Conservation (phyloP, 2,329 filamentous ascomycete genomes). For the Rutstroemia sydowiana region DNA sequence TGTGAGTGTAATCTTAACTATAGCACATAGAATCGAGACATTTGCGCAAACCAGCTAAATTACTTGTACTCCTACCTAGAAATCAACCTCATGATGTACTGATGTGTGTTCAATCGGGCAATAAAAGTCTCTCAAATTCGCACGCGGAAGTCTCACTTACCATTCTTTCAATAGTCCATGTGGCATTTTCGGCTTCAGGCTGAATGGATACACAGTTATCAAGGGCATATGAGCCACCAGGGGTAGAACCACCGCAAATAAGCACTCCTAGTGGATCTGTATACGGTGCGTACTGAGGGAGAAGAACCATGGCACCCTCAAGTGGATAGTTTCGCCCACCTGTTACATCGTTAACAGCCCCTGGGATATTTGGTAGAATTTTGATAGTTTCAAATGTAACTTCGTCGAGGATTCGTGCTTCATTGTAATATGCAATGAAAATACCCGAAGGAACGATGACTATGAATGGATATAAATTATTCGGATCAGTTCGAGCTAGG, state of each 20-base stretch:
- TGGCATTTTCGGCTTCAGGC: constrained; percentile 46
- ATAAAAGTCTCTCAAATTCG: too few species aligned
- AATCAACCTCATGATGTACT: too few species aligned
- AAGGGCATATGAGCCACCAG: constrained; percentile 45
- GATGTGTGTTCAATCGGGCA: too few species aligned
- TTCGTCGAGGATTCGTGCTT: constrained; percentile 58
- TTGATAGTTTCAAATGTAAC: constrained; percentile 48
- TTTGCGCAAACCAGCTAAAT: neutral
- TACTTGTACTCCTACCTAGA: neutral
- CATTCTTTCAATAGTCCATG: constrained; percentile 61
- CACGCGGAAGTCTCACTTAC: neutral
- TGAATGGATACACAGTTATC: constrained; percentile 60
- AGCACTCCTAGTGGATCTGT: constrained; percentile 50
- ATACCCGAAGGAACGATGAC: constrained; percentile 54
- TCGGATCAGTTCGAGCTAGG: constrained; percentile 55
- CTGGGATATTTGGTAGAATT: constrained; percentile 54
- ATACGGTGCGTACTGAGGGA: constrained; percentile 57
- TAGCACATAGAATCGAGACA: neutral
- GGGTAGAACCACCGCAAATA: constrained; percentile 56
- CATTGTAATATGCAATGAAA: constrained; percentile 59
- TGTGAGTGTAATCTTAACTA: too few species aligned
- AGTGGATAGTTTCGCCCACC: constrained; percentile 60
- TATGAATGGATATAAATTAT: constrained; percentile 60
- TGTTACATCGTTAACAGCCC: constrained; percentile 48
- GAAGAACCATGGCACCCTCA: constrained; percentile 53